Conservation (phyloP, 1,284 basidiomycete genomes). For the Pisolithus thermaeus region DNA sequence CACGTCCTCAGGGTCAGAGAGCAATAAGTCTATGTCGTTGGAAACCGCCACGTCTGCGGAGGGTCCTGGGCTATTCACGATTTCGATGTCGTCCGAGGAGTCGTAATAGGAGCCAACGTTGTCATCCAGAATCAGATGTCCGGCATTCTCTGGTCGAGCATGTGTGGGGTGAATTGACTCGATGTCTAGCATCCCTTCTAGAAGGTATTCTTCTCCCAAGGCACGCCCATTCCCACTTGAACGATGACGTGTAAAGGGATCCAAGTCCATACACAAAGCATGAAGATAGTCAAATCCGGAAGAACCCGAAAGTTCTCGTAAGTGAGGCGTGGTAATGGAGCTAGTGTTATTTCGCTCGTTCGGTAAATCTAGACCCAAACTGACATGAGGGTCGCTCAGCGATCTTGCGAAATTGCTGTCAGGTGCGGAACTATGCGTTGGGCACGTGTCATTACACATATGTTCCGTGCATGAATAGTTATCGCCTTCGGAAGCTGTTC, state of each 20-base stretch:
- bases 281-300: slow-evolving; percentile 13
- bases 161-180: slow-evolving; percentile 9
- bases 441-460: slow-evolving; percentile 7
- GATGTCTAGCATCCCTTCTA: slow-evolving; percentile 3
- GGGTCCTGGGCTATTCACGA: slow-evolving; percentile 1
- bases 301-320: slow-evolving; percentile 7
- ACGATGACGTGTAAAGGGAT: slow-evolving; percentile 7
- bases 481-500: slow-evolving; percentile 14
- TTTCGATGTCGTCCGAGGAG: slow-evolving; percentile 10
- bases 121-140: slow-evolving; percentile 13
- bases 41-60: slow-evolving; percentile 5
- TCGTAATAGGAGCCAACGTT: slow-evolving; percentile 5
- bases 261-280: slow-evolving; percentile 9
- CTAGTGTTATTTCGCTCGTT: background rate
- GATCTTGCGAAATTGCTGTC: slow-evolving; percentile 8
- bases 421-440: background rate
- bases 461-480: slow-evolving; percentile 7
- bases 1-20: slow-evolving; percentile 13
- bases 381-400: slow-evolving; percentile 26
- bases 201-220: slow-evolving; percentile 11
- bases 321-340: slow-evolving; percentile 12
- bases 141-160: slow-evolving; percentile 10
- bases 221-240: slow-evolving; percentile 1
- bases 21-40: slow-evolving; percentile 14
- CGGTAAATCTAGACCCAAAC: slow-evolving; percentile 9